These are phyloP conservation scores for Pythium chondricola DNA, from an alignment of 352 stramenopile genomes.

Conservation along the genomic window DNA sequence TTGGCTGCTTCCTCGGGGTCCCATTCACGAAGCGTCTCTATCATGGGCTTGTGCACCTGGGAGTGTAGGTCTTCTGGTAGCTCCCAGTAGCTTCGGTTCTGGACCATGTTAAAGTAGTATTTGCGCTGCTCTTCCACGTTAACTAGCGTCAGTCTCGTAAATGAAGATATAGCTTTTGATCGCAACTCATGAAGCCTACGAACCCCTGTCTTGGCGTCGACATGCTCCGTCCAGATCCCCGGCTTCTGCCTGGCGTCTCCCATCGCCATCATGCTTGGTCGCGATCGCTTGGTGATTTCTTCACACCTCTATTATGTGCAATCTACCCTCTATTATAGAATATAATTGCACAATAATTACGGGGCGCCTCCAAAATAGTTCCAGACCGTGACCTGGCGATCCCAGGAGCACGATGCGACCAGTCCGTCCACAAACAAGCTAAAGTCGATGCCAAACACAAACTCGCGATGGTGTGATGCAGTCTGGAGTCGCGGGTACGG, in stretches of 20 bases:
- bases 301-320: background rate
- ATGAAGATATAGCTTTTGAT: too few species aligned
- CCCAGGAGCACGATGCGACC: slow-evolving; percentile 75
- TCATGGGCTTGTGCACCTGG: slow-evolving; percentile 39
- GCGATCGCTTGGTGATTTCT: background rate
- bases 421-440: slow-evolving; percentile 76
- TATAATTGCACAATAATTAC: background rate
- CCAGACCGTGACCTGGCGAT: slow-evolving; percentile 68
- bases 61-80: slow-evolving; percentile 41
- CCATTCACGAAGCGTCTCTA: slow-evolving; percentile 45
- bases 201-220: too few species aligned
- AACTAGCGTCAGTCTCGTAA: too few species aligned
- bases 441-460: slow-evolving; percentile 84
- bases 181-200: too few species aligned
- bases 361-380: slow-evolving; percentile 75
- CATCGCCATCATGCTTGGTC: background rate
- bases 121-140: too few species aligned
- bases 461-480: slow-evolving; percentile 80
- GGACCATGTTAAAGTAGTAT: slow-evolving; percentile 78
- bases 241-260: slow-evolving; percentile 25
- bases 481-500: slow-evolving; percentile 71
- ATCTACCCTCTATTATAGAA: slow-evolving; percentile 1
- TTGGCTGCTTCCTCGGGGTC: slow-evolving; percentile 30
- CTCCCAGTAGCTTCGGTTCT: slow-evolving; percentile 72
- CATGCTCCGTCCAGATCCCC: slow-evolving; percentile 73